Conservation (phyloP, 805 yeast species). For the Sugiyamaella marilandica region DNA sequence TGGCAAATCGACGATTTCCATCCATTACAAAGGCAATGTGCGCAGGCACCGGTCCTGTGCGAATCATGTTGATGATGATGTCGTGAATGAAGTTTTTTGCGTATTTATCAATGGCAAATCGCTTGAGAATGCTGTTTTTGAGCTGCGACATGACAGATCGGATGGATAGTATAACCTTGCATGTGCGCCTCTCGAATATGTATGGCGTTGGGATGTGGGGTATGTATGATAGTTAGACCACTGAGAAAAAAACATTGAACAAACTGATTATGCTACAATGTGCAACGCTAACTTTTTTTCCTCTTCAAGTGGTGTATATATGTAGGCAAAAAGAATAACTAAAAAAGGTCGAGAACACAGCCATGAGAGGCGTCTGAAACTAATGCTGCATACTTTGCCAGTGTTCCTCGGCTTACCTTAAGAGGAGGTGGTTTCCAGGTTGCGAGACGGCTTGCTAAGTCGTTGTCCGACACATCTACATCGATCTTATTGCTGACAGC, state of each 20-base stretch:
- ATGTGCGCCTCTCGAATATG: no score
- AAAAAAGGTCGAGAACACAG: conserved; percentile 55
- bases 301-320: no score
- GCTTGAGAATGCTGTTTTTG: background rate
- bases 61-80: conserved; percentile 35
- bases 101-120: conserved; percentile 24
- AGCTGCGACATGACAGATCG: no score
- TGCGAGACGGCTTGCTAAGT: conserved; percentile 64
- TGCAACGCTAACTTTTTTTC: background rate
- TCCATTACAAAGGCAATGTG: conserved; percentile 97
- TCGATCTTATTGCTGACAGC: conserved; percentile 85
- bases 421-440: conserved; percentile 77
- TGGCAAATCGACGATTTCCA: conserved; percentile 90
- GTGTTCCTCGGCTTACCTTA: conserved; percentile 82
- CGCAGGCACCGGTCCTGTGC: conserved; percentile 76
- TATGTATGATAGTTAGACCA: background rate
- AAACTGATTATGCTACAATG: background rate
- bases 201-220: no score
- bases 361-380: conserved; percentile 90
- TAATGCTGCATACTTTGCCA: conserved; percentile 73
- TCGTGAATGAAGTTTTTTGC: conserved; percentile 24
- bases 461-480: conserved; percentile 64
- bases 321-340: background rate
- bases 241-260: background rate
- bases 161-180: no score